Evolutionary conservation across 352 stramenopile species (phyloP).

Genomic region (Pythium brassicae): DNA sequence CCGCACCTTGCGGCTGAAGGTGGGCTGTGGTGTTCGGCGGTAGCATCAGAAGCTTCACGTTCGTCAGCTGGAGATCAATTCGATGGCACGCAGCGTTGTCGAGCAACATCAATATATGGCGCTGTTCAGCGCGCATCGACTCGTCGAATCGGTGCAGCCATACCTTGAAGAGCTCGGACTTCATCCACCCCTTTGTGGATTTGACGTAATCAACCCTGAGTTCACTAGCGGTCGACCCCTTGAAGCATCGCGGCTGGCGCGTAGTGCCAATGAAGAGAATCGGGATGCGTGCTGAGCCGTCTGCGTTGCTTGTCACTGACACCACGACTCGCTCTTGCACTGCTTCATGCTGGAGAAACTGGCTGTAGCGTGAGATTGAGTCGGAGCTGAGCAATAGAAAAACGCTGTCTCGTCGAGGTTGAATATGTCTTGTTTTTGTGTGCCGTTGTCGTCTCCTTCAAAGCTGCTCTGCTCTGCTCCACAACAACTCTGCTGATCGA

Average conservation of each 20-base stretch:
- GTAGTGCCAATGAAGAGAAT: background rate
- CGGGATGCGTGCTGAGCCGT: background rate
- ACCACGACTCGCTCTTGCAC: background rate
- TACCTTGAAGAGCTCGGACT: too few relatives aligned
- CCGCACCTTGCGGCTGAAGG: too few relatives aligned
- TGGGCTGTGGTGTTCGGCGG: too few relatives aligned
- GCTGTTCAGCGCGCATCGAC: too few relatives aligned
- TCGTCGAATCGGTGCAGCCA: too few relatives aligned
- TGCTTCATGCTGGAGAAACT: background rate
- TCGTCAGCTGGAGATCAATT: too few relatives aligned
- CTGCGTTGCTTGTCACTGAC: background rate
- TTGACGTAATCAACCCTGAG: background rate
- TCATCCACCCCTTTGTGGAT: background rate
- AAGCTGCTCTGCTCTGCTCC: background rate
- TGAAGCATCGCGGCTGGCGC: background rate
- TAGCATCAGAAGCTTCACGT: too few relatives aligned
- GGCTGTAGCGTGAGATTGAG: background rate
- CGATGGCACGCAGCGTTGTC: too few relatives aligned
- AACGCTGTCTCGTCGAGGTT: constrained; percentile 1
- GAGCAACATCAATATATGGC: too few relatives aligned
- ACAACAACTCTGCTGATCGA: background rate
- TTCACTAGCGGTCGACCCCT: background rate
- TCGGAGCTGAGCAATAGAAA: background rate
- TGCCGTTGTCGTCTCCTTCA: background rate
- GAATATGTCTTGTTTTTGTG: background rate